A percentile compares a stretch with the other conserved stretches of the same genome.
Evolutionary conservation across 169 alveolate species (phyloP).

Genomic region (Plasmodium inui): DNA sequence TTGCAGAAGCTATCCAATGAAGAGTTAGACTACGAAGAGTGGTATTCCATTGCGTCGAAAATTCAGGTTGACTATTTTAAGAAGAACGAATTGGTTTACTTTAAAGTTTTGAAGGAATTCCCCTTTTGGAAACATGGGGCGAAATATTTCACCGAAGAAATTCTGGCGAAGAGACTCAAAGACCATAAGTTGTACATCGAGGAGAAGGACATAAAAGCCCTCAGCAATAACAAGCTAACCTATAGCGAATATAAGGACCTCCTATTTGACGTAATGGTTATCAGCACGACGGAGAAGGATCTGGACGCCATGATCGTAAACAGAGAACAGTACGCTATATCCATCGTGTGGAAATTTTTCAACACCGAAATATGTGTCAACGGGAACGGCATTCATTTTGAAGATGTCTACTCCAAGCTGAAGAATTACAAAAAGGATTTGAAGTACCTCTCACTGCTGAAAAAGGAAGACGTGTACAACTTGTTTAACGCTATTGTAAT

Average conservation of each 20-base stretch:
- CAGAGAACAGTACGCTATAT: slow-evolving; percentile 40
- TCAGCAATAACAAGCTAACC: slow-evolving; percentile 16
- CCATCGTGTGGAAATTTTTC: slow-evolving; percentile 54
- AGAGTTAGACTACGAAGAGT: slow-evolving; percentile 54
- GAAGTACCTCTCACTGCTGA: slow-evolving; percentile 1
- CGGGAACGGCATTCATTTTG: slow-evolving; percentile 30
- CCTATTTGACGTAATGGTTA: slow-evolving; percentile 6
- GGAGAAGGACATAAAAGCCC: slow-evolving; percentile 1
- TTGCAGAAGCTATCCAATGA: slow-evolving; percentile 58
- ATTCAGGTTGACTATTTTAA: slow-evolving; percentile 52
- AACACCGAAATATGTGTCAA: slow-evolving; percentile 46
- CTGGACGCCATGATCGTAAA: not conserved
- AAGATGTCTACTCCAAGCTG: slow-evolving; percentile 40
- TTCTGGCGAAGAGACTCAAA: not conserved
- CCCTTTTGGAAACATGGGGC: slow-evolving; percentile 68
- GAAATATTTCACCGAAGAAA: not conserved
- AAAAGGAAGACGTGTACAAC: slow-evolving; percentile 40
- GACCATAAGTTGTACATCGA: slow-evolving; percentile 28
- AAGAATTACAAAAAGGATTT: slow-evolving; percentile 28
- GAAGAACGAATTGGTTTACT: slow-evolving; percentile 43
- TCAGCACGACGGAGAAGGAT: slow-evolving; percentile 5
- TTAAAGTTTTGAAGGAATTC: slow-evolving; percentile 30
- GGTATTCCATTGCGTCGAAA: slow-evolving; percentile 61
- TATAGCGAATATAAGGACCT: slow-evolving; percentile 46
- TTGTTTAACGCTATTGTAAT: slow-evolving; percentile 42